These are phyloP conservation scores for Dictyophora rubrovolvata DNA, from an alignment of 768 basidiomycete genomes.

Conservation along the genomic window DNA sequence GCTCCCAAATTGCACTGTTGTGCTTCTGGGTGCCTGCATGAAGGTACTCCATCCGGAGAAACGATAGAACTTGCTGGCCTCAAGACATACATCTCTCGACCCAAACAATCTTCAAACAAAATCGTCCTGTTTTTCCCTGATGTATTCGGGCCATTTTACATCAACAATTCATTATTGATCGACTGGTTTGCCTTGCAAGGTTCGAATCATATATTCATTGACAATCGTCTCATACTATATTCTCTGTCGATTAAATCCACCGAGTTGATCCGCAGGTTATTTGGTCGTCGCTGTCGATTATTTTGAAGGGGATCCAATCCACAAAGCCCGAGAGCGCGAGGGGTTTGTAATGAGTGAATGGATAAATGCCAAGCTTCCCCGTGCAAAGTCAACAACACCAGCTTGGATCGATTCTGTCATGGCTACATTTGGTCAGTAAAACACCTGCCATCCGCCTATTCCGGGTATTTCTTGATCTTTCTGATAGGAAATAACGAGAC, in stretches of 20 bases:
- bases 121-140: slow-evolving; percentile 52
- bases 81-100: slow-evolving; percentile 46
- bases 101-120: slow-evolving; percentile 26
- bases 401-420: slow-evolving; percentile 45
- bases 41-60: slow-evolving; percentile 37
- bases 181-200: slow-evolving; percentile 56
- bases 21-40: slow-evolving; percentile 37
- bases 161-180: slow-evolving; percentile 50
- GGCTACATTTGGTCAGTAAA: slow-evolving; percentile 33
- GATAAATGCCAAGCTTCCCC: slow-evolving; percentile 25
- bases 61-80: slow-evolving; percentile 31
- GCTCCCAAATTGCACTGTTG: slow-evolving; percentile 41
- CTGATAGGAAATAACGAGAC: slow-evolving; percentile 17
- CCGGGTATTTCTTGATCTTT: slow-evolving; percentile 11
- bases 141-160: slow-evolving; percentile 47
- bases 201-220: slow-evolving; percentile 15
- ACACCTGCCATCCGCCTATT: background rate
- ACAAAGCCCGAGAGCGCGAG: slow-evolving; percentile 28
- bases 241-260: background rate
- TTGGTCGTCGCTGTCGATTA: slow-evolving; percentile 52
- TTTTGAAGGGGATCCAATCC: slow-evolving; percentile 49
- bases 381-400: slow-evolving; percentile 32
- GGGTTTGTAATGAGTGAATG: slow-evolving; percentile 32
- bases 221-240: background rate
- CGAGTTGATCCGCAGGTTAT: slow-evolving; percentile 32